These are phyloP conservation scores for Spatholobus suberectus DNA, from an alignment of 306 rosid genomes.

Conservation along the genomic window DNA sequence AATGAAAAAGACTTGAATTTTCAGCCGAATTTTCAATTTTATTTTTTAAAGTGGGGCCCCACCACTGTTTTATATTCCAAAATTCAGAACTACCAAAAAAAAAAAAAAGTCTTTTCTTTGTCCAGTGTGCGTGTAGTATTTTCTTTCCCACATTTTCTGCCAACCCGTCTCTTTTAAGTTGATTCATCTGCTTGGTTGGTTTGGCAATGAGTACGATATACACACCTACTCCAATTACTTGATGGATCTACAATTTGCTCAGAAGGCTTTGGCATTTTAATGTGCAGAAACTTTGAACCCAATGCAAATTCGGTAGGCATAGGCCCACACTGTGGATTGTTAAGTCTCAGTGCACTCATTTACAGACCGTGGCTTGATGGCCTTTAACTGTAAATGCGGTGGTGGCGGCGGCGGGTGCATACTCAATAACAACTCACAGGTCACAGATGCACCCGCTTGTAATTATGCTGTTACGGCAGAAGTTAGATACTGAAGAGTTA, in stretches of 20 bases:
- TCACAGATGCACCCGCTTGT: conserved; percentile 26
- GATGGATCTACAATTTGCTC: conserved; percentile 33
- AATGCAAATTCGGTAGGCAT: conserved; percentile 24
- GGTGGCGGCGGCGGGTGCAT: conserved; percentile 44
- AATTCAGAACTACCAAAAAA: not conserved
- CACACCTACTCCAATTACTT: conserved; percentile 16
- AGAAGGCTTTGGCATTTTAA: conserved; percentile 34
- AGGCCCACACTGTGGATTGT: conserved; percentile 45
- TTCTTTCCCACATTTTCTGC: conserved; percentile 1
- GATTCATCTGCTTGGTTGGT: conserved; percentile 33
- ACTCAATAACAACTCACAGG: conserved; percentile 36
- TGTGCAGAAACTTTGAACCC: conserved; percentile 29
- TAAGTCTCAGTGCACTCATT: conserved; percentile 40
- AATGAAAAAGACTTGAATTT: conserved; percentile 37
- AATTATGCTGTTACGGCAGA: conserved; percentile 29
- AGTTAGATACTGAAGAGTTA: conserved; percentile 9
- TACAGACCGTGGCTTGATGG: conserved; percentile 15
- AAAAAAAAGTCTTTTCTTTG: too few species aligned
- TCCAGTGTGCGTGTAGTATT: too few species aligned
- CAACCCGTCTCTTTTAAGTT: not conserved
- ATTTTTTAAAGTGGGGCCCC: conserved; percentile 31
- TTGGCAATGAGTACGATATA: conserved; percentile 34
- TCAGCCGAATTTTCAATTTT: conserved; percentile 26
- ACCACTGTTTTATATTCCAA: conserved; percentile 3
- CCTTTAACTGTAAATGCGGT: conserved; percentile 47